Percentiles rank a stretch among this genome's conserved stretches.
Conservation (phyloP, 2,329 filamentous ascomycete species). For the Eutypella sp. region DNA sequence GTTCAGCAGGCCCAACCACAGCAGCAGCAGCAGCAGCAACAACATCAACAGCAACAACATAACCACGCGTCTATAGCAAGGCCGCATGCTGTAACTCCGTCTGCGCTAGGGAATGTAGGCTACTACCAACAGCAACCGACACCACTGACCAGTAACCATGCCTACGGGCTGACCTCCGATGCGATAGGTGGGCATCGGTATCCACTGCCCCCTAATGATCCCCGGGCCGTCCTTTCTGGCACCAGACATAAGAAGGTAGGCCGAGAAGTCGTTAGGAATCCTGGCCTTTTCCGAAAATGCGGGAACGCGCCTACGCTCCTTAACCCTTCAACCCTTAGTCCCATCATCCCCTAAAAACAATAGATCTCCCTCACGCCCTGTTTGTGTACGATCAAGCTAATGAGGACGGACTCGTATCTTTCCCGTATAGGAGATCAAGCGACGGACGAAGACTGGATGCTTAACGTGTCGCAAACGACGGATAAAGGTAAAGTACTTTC, state of each 20-base stretch:
- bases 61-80: conserved; percentile 33
- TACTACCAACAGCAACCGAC: conserved; percentile 41
- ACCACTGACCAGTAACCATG: conserved; percentile 26
- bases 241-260: conserved; percentile 54
- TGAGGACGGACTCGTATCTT: conserved; percentile 11
- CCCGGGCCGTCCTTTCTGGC: conserved; percentile 40
- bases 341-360: no score
- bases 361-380: no score
- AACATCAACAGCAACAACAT: conserved; percentile 16
- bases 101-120: conserved; percentile 33
- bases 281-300: no score
- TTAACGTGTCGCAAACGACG: conserved; percentile 57
- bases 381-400: no score
- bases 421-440: conserved; percentile 52
- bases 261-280: no score
- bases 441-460: conserved; percentile 59
- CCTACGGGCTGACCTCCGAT: conserved; percentile 42
- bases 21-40: conserved; percentile 21
- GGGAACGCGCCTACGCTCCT: conserved; percentile 12
- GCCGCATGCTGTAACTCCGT: conserved; percentile 30
- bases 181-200: conserved; percentile 39
- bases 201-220: conserved; percentile 42
- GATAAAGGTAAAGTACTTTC: conserved; percentile 49
- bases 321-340: not conserved
- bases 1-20: conserved; percentile 24